Conservation (phyloP, 805 yeast genomes). For the Yamadazyma scolyti region DNA sequence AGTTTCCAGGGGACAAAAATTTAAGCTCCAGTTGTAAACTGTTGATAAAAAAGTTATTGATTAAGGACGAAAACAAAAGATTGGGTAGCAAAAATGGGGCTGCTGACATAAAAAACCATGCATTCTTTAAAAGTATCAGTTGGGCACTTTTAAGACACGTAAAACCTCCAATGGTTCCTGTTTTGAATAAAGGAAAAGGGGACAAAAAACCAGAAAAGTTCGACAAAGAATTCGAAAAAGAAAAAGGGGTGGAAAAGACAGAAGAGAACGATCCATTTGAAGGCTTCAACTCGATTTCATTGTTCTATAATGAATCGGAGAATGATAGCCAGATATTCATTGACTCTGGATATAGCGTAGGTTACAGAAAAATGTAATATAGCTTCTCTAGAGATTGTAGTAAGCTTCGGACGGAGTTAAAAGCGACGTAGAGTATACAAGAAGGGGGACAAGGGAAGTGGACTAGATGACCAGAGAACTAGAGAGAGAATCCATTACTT, state of each 20-base stretch:
- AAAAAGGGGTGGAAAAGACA: constrained; percentile 5
- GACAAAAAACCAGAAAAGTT: constrained; percentile 12
- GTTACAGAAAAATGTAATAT: too few species aligned
- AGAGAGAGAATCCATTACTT: background rate
- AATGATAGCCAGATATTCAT: constrained; percentile 58
- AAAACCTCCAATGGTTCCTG: constrained; percentile 95
- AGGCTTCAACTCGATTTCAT: constrained; percentile 79
- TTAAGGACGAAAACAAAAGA: constrained; percentile 85
- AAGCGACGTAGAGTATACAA: constrained; percentile 32
- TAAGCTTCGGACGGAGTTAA: too few species aligned
- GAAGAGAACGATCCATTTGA: constrained; percentile 67
- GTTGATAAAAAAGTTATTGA: constrained; percentile 73
- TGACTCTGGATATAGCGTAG: constrained; percentile 41
- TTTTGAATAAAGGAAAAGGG: constrained; percentile 38
- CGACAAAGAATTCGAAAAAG: constrained; percentile 15
- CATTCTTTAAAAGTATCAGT: constrained; percentile 85
- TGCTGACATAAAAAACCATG: constrained; percentile 86
- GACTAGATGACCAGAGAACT: background rate
- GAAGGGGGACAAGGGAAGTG: constrained; percentile 5
- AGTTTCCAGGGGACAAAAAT: constrained; percentile 52
- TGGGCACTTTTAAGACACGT: constrained; percentile 95
- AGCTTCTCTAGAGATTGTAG: too few species aligned
- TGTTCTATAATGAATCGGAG: constrained; percentile 68
- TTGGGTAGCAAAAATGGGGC: constrained; percentile 94
- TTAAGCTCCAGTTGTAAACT: constrained; percentile 75